phyloP scores from a whole-genome alignment of 768 basidiomycete genomes.

The Boletus sp. region DNA sequence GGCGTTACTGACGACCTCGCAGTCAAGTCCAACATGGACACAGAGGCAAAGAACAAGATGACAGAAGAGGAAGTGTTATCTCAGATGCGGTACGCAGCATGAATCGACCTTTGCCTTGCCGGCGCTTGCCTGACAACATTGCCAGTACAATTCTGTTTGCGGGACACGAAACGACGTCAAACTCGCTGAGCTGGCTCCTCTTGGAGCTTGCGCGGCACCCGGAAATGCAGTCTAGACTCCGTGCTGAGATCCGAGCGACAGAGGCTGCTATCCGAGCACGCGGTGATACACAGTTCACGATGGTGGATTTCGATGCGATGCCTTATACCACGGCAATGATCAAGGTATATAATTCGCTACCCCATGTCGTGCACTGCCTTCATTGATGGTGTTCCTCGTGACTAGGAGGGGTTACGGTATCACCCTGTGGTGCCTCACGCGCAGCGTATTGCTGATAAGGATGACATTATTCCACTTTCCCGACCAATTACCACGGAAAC shows the following conservation, averaged over 20 bases:
- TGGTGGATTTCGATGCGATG: constrained; percentile 51
- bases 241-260: constrained; percentile 29
- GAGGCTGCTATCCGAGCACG: constrained; percentile 9
- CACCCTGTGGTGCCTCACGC: constrained; percentile 52
- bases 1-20: not conserved
- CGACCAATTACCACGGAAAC: constrained; percentile 45
- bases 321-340: constrained; percentile 39
- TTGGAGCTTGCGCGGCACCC: constrained; percentile 59
- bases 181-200: constrained; percentile 56
- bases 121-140: not conserved
- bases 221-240: constrained; percentile 55
- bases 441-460: constrained; percentile 47
- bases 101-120: not conserved
- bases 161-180: constrained; percentile 62
- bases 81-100: constrained; percentile 19
- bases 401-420: constrained; percentile 45
- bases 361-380: not conserved
- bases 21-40: constrained; percentile 31
- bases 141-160: constrained; percentile 46
- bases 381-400: not conserved
- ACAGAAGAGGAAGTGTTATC: constrained; percentile 14
- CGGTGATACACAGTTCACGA: constrained; percentile 10
- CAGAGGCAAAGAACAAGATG: constrained; percentile 23
- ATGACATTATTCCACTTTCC: constrained; percentile 59
- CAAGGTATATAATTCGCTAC: constrained; percentile 27